phyloP scores from a whole-genome alignment of 108 stramenopile species.

The Fistulifera solaris region DNA sequence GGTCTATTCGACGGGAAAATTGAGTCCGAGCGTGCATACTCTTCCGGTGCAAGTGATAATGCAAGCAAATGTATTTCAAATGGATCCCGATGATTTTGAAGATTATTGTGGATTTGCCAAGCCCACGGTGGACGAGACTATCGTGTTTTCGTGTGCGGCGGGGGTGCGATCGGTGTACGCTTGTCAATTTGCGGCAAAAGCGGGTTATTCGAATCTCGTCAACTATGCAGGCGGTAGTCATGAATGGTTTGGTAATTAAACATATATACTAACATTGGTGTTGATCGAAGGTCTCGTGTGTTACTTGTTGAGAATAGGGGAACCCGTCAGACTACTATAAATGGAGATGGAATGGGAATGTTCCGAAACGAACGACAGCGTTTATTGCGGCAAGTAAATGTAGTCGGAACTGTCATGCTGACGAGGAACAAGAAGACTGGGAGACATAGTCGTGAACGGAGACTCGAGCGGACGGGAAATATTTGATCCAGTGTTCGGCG shows the following conservation, averaged over 20 bases:
- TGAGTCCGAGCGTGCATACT: constrained; percentile 40
- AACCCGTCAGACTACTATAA: not conserved
- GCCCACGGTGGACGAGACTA: constrained; percentile 51
- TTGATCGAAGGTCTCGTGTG: not conserved
- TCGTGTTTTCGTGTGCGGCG: constrained; percentile 68
- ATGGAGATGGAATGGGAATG: not conserved
- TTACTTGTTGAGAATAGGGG: not conserved
- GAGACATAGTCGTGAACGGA: no score
- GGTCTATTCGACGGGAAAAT: constrained; percentile 52
- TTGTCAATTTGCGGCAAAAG: constrained; percentile 42
- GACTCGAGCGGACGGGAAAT: not conserved
- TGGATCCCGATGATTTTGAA: constrained; percentile 76
- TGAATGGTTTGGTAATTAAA: constrained; percentile 49
- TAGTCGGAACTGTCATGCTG: not conserved
- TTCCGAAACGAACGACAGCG: not conserved
- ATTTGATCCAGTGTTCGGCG: not conserved
- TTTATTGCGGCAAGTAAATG: constrained; percentile 5
- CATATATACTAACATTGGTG: not conserved
- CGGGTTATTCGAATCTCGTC: constrained; percentile 59
- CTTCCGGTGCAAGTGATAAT: constrained; percentile 53
- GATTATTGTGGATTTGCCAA: constrained; percentile 60
- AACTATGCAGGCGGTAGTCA: constrained; percentile 62
- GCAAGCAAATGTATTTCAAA: constrained; percentile 30
- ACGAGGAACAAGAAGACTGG: not conserved
- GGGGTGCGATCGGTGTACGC: constrained; percentile 58